Evolutionary conservation across 2,329 filamentous ascomycete species (phyloP).

Genomic region (Ploettnerulaceae sp.): DNA sequence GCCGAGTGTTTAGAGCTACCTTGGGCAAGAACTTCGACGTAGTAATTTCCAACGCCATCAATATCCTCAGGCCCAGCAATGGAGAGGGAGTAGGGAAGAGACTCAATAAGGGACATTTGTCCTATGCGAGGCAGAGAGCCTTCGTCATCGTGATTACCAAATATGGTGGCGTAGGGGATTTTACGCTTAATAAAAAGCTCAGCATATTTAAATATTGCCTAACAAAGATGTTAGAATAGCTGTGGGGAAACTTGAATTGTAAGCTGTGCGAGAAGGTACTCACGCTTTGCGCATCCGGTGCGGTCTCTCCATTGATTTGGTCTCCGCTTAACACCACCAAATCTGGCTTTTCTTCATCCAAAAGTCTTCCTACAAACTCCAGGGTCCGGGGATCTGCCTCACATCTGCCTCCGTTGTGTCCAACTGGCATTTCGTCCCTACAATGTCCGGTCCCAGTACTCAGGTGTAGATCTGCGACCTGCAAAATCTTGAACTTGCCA

Average conservation of each 20-base stretch:
- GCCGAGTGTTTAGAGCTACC: constrained; percentile 80
- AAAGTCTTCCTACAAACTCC: constrained; percentile 76
- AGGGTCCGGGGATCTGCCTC: constrained; percentile 89
- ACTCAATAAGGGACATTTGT: constrained; percentile 82
- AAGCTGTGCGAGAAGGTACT: too few species aligned
- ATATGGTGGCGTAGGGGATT: constrained; percentile 89
- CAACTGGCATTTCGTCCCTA: constrained; percentile 76
- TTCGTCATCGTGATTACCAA: constrained; percentile 97
- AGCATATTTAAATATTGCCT: constrained; percentile 91
- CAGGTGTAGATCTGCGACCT: constrained; percentile 89
- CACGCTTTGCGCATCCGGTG: constrained; percentile 84
- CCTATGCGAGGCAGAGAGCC: constrained; percentile 63
- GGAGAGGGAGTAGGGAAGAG: constrained; percentile 86
- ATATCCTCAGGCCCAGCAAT: constrained; percentile 74
- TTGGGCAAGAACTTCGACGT: constrained; percentile 80
- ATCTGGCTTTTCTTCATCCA: constrained; percentile 92
- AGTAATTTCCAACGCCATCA: constrained; percentile 92
- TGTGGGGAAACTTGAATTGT: neutral
- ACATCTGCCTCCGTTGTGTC: constrained; percentile 69
- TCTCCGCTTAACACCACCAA: constrained; percentile 89
- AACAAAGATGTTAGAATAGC: constrained; percentile 22
- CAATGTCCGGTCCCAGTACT: constrained; percentile 85
- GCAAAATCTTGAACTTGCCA: constrained; percentile 95
- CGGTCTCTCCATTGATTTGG: constrained; percentile 90
- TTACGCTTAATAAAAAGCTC: constrained; percentile 78